A percentile compares a stretch with the other conserved stretches of the same genome.
Conservation (phyloP, 805 yeast species). For the Metschnikowia drakensbergensis region DNA sequence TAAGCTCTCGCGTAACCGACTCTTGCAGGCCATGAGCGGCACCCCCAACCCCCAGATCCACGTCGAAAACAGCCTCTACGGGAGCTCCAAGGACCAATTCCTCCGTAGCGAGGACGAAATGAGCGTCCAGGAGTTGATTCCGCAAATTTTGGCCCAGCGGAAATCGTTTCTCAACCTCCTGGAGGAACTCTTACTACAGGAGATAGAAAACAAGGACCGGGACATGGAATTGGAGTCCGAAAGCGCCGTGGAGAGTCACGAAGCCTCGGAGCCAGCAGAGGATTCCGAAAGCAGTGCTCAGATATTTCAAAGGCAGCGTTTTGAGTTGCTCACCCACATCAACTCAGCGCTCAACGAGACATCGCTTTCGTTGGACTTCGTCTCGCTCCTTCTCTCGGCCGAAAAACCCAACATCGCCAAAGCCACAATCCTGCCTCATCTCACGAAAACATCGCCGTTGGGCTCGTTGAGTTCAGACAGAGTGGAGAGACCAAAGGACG, state of each 20-base stretch:
- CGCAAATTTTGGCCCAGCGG: slow-evolving; percentile 54
- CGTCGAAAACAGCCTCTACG: slow-evolving; percentile 28
- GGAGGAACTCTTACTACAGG: slow-evolving; percentile 49
- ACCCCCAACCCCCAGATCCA: slow-evolving; percentile 16
- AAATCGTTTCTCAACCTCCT: slow-evolving; percentile 57
- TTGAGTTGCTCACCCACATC: slow-evolving; percentile 50
- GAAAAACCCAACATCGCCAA: slow-evolving; percentile 82
- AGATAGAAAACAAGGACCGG: slow-evolving; percentile 29
- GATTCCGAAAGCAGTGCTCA: slow-evolving; percentile 24
- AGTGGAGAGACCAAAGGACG: slow-evolving; percentile 20
- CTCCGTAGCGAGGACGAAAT: slow-evolving; percentile 41
- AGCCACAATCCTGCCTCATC: slow-evolving; percentile 82
- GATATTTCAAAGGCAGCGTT: slow-evolving; percentile 47
- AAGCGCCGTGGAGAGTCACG: background rate
- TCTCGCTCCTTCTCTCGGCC: slow-evolving; percentile 75
- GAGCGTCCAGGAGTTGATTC: slow-evolving; percentile 52
- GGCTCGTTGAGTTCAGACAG: slow-evolving; percentile 64
- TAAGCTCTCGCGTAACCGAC: background rate
- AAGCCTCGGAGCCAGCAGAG: background rate
- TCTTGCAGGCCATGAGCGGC: slow-evolving; percentile 6
- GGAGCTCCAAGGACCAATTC: slow-evolving; percentile 35
- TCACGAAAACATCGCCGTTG: slow-evolving; percentile 67
- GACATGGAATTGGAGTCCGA: slow-evolving; percentile 4
- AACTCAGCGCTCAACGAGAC: slow-evolving; percentile 81
- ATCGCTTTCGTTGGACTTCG: slow-evolving; percentile 81